phyloP scores from a whole-genome alignment of 176 grass and related monocot genomes.

The Elaeis guineensis region DNA sequence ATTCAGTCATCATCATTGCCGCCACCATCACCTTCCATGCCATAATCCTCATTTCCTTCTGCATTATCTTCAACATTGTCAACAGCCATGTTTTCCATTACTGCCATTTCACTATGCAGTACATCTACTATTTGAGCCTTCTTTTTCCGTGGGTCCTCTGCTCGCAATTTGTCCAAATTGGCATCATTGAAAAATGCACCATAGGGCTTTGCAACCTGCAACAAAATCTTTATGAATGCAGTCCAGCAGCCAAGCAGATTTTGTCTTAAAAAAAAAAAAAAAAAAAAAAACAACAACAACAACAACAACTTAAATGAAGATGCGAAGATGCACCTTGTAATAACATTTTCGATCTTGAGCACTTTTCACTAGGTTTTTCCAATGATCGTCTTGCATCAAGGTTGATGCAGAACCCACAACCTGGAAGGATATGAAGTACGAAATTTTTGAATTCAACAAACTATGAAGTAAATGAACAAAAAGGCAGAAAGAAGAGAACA shows the following conservation, averaged over 20 bases:
- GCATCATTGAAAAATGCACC: conserved; percentile 52
- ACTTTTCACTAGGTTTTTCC: conserved; percentile 77
- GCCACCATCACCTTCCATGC: conserved; percentile 44
- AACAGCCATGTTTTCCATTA: conserved; percentile 29
- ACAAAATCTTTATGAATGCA: neutral
- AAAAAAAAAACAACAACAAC: no score
- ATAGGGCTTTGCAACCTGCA: conserved; percentile 69
- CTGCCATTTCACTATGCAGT: conserved; percentile 27
- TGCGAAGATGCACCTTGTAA: conserved; percentile 48
- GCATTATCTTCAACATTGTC: conserved; percentile 39
- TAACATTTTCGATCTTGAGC: conserved; percentile 56
- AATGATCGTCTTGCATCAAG: conserved; percentile 74
- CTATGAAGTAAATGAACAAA: neutral
- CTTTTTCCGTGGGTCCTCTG: conserved; percentile 16
- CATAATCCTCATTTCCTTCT: conserved; percentile 38
- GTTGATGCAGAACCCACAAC: conserved; percentile 86
- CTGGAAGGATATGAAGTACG: conserved; percentile 15
- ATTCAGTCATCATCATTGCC: conserved; percentile 39
- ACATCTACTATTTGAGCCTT: conserved; percentile 19
- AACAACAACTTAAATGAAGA: no score
- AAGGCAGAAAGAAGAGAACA: neutral
- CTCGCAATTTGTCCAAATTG: conserved; percentile 50
- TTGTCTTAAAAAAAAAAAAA: conserved; percentile 13
- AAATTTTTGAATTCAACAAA: neutral
- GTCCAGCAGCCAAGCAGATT: neutral